These are phyloP conservation scores for Pythium rhizo-oryzae DNA, from an alignment of 352 stramenopile genomes.

Conservation along the genomic window DNA sequence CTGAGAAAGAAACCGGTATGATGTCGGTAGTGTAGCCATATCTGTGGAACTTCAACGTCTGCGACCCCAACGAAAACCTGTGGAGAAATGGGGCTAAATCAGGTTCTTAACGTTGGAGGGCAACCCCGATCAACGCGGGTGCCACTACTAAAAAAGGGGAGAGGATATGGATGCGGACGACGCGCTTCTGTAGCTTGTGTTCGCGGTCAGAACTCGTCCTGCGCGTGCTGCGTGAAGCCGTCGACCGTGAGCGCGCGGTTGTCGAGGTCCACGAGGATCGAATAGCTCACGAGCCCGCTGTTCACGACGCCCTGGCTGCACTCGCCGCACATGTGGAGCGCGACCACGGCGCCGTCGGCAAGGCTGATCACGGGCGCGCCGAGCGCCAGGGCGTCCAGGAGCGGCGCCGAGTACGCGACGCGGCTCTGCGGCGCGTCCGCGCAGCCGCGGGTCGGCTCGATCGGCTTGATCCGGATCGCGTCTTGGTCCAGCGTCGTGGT, in stretches of 20 bases:
- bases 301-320: conserved; percentile 2
- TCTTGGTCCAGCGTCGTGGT: conserved; percentile 3
- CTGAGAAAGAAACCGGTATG: background rate
- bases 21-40: conserved; percentile 9
- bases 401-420: conserved; percentile 27
- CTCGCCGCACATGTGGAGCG: conserved; percentile 13
- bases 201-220: background rate
- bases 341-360: background rate
- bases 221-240: background rate
- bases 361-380: conserved; percentile 12
- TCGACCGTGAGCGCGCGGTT: background rate
- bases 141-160: background rate
- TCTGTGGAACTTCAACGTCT: background rate
- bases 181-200: too few relatives aligned
- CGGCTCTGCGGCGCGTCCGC: conserved; percentile 18
- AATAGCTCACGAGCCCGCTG: conserved; percentile 13
- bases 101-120: too few relatives aligned
- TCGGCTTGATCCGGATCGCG: conserved; percentile 14
- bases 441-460: conserved; percentile 13
- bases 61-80: too few relatives aligned
- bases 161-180: background rate
- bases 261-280: conserved; percentile 19
- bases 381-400: background rate
- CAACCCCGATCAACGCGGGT: too few relatives aligned
- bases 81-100: too few relatives aligned